Evolutionary conservation across 306 rosid species (phyloP).

Genomic region (Parietaria judaica): DNA sequence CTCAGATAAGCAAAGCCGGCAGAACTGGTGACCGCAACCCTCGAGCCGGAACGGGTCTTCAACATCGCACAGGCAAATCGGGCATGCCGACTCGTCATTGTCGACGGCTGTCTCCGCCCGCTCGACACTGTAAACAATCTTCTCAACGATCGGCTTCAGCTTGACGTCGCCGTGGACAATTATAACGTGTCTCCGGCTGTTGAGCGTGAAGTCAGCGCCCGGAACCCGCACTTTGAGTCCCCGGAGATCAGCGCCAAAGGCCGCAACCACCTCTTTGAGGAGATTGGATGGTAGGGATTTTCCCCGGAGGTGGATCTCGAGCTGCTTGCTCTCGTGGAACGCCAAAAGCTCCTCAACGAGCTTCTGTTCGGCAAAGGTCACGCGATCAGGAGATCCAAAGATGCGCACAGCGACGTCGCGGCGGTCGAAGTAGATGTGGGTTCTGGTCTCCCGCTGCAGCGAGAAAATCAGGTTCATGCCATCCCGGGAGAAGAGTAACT

Average conservation of each 20-base stretch:
- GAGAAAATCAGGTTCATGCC: conserved; percentile 46
- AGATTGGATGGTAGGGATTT: conserved; percentile 58
- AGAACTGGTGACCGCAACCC: conserved; percentile 63
- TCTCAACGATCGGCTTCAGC: conserved; percentile 60
- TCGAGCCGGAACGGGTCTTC: conserved; percentile 73
- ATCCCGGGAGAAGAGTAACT: conserved; percentile 54
- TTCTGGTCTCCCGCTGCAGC: conserved; percentile 59
- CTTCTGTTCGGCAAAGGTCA: conserved; percentile 51
- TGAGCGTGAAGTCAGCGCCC: conserved; percentile 50
- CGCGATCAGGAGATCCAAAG: conserved; percentile 46
- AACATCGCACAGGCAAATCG: conserved; percentile 83
- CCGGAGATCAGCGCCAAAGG: conserved; percentile 74
- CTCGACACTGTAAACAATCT: conserved; percentile 43
- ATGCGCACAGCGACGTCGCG: conserved; percentile 47
- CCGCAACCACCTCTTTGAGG: conserved; percentile 70
- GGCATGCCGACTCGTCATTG: conserved; percentile 39
- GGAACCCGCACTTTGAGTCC: conserved; percentile 70
- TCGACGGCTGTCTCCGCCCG: conserved; percentile 21
- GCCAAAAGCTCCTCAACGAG: conserved; percentile 45
- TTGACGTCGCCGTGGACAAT: conserved; percentile 48
- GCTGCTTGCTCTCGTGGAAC: conserved; percentile 59
- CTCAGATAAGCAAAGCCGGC: conserved; percentile 64
- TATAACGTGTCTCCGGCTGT: conserved; percentile 47
- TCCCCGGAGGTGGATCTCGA: conserved; percentile 62
- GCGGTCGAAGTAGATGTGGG: conserved; percentile 59